Base-by-base conservation (phyloP, 331 rosid species). In the Prunus yedoensis region DNA sequence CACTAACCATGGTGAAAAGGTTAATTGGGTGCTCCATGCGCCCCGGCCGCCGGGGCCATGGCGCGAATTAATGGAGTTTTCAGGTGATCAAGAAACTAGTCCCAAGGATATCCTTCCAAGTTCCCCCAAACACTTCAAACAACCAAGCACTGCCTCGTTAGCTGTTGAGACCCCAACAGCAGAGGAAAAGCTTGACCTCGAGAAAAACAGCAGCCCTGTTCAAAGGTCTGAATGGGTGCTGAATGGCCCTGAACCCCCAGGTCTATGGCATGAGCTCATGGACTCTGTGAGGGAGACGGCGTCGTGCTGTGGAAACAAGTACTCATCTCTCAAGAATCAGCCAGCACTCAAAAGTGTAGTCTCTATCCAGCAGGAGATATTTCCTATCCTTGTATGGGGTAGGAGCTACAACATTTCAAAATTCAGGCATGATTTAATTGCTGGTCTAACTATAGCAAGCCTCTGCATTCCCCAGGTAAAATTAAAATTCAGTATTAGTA, bases 401-500 rank as follows among this genome's bases (percentile, higher is more conserved):
- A 83, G 81, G 63, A 81, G 43, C 72, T 92, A 90, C 66, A 76
- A 81, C 3, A 45, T 10, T 0, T 62, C 63, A 8, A 88, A 80
- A 28, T 86, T 92, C 78, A 87, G 72, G 81, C 85, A 83, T 13
- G 97, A 88, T 57, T 20, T 90, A 68, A 83, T 92, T 56, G 88
- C 97, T 4, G 94, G 96, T 15, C 69, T 92, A 73, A 92, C 96
- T 27, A 85, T 89, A 54, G 91, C 94, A 10, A 88, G 96, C 74
- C 92, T 92, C 47, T 88, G 96, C 81, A 87, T 92, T 78, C 97
- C 97, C 2, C 92, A 90, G 90, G 97, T 90, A 86, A 71, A 47
- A 16, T 4, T 1, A 66, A 58, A 27, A 35, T 5, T 35, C 38
- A 35, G 38, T 35, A 5, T 35, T 35, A 35, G 38, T 35, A 35